Conservation (phyloP, 73 alveolate species). For the Stentor coeruleus region DNA sequence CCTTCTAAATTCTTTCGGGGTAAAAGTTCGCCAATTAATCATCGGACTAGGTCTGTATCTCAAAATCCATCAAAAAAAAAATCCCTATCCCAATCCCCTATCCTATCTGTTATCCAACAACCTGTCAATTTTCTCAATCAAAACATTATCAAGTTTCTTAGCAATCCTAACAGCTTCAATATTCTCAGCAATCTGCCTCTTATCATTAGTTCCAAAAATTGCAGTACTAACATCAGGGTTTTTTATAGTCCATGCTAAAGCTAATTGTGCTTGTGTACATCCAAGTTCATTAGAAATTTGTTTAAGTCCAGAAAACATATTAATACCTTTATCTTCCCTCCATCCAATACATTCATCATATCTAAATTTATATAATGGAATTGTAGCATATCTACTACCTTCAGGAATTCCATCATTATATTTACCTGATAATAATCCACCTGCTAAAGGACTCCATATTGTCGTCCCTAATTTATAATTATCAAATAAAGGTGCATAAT, state of each 20-base stretch:
- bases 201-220: slow-evolving; percentile 25
- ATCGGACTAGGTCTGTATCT: not conserved
- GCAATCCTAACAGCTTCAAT: slow-evolving; percentile 23
- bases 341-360: not conserved
- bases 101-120: slow-evolving; percentile 27
- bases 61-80: too few relatives aligned
- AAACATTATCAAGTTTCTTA: slow-evolving; percentile 27
- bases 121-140: slow-evolving; percentile 26
- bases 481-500: slow-evolving; percentile 66
- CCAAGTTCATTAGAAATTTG: slow-evolving; percentile 36
- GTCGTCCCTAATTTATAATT: slow-evolving; percentile 82
- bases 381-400: slow-evolving; percentile 42
- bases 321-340: too few relatives aligned
- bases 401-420: slow-evolving; percentile 89
- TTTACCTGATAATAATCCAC: slow-evolving; percentile 93
- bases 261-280: slow-evolving; percentile 33
- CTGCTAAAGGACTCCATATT: slow-evolving; percentile 85
- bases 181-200: slow-evolving; percentile 26
- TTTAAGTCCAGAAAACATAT: slow-evolving; percentile 25
- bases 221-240: slow-evolving; percentile 37
- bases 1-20: not conserved
- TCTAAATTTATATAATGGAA: not conserved
- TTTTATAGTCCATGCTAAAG: slow-evolving; percentile 41
- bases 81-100: too few relatives aligned
- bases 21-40: not conserved